Conservation (phyloP, 225 moss, liverwort and hornwort genomes). For the Physcomitrium patens region DNA sequence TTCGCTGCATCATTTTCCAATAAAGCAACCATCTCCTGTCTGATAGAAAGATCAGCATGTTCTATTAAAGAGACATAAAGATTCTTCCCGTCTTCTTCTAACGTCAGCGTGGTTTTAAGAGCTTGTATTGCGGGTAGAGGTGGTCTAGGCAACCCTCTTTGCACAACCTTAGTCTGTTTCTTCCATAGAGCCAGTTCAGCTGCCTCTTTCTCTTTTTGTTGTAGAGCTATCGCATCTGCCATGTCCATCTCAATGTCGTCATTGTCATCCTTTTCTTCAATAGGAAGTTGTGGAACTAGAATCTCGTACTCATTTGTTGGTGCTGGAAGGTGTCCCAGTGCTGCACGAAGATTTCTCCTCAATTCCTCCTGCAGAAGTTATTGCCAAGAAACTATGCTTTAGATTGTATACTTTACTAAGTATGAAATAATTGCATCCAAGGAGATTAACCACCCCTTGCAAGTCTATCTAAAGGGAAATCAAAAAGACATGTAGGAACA, state of each 20-base stretch:
- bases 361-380: slow-evolving; percentile 59
- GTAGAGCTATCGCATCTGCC: slow-evolving; percentile 68
- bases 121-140: slow-evolving; percentile 64
- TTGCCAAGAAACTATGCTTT: background rate
- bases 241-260: slow-evolving; percentile 84
- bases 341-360: slow-evolving; percentile 67
- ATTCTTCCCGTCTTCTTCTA: slow-evolving; percentile 70
- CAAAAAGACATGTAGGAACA: background rate
- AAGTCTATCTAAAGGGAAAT: background rate
- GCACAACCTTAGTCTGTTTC: slow-evolving; percentile 75
- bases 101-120: slow-evolving; percentile 53
- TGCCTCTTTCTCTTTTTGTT: slow-evolving; percentile 63
- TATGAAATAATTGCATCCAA: background rate
- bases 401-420: background rate
- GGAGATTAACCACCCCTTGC: slow-evolving; percentile 1
- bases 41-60: slow-evolving; percentile 74
- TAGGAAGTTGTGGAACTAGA: slow-evolving; percentile 76
- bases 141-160: slow-evolving; percentile 85
- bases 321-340: slow-evolving; percentile 70
- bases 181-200: slow-evolving; percentile 62
- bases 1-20: slow-evolving; percentile 81
- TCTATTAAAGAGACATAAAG: slow-evolving; percentile 59
- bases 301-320: slow-evolving; percentile 97
- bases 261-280: slow-evolving; percentile 65
- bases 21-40: slow-evolving; percentile 74